A percentile compares a stretch with the other conserved stretches of the same genome.
These are phyloP conservation scores for Tuber umbilicatum DNA, from an alignment of 495 filamentous ascomycete species.

Conservation along the genomic window DNA sequence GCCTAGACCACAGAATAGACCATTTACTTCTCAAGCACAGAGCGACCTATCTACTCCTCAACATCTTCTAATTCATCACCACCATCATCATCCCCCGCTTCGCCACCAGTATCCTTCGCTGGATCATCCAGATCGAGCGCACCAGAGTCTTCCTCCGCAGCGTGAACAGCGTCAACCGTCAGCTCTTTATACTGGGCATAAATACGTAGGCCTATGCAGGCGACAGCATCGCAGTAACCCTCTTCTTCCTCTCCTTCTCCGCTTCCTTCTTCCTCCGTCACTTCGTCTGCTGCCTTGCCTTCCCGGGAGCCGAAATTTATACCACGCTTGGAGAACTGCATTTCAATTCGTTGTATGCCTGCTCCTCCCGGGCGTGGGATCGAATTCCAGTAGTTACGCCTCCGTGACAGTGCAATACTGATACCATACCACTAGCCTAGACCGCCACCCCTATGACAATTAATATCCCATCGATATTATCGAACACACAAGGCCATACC, in stretches of 20 bases:
- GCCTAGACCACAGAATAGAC: no score
- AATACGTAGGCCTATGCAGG: conserved; percentile 33
- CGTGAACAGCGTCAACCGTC: conserved; percentile 17
- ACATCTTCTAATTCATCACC: not conserved
- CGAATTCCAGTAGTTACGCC: no score
- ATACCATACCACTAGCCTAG: conserved; percentile 61
- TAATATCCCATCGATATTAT: conserved; percentile 27
- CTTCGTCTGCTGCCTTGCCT: not conserved
- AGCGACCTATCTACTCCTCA: not conserved
- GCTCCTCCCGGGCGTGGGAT: no score
- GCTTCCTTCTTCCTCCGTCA: not conserved
- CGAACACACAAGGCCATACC: conserved; percentile 42
- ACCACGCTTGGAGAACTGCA: no score
- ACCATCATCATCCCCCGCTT: not conserved
- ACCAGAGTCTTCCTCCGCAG: conserved; percentile 5
- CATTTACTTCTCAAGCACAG: no score
- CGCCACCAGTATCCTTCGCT: conserved; percentile 9
- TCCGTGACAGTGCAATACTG: no score
- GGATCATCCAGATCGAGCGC: conserved; percentile 28
- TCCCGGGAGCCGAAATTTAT: no score
- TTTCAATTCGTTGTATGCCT: no score
- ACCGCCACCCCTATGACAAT: conserved; percentile 64
- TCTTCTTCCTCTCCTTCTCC: conserved; percentile 9
- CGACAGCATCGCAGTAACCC: conserved; percentile 29
- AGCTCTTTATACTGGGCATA: conserved; percentile 25